These are phyloP conservation scores for Neoscytalidium dimidiatum DNA, from an alignment of 2,329 filamentous ascomycete genomes.

Conservation along the genomic window DNA sequence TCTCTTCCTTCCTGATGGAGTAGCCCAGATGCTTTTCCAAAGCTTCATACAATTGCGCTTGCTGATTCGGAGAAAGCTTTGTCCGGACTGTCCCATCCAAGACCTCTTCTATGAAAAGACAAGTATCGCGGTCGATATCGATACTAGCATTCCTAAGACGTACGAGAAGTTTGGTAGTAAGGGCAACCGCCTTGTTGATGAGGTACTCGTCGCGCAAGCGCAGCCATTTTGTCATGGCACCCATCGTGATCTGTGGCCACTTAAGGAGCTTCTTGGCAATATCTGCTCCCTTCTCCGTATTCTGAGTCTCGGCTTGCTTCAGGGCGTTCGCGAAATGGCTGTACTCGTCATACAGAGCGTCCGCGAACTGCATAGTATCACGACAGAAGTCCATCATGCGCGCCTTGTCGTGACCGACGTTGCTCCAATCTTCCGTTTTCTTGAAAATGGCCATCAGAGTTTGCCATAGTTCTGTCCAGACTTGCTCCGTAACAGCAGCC, in stretches of 20 bases:
- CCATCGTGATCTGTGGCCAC: constrained; percentile 65
- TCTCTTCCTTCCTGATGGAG: constrained; percentile 34
- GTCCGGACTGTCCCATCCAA: constrained; percentile 68
- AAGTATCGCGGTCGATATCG: constrained; percentile 63
- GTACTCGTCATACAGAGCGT: constrained; percentile 81
- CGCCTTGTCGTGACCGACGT: constrained; percentile 67
- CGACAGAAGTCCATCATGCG: constrained; percentile 91
- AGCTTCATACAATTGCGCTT: constrained; percentile 73
- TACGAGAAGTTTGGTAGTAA: constrained; percentile 81
- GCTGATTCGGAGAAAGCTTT: constrained; percentile 79
- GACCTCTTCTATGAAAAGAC: constrained; percentile 66
- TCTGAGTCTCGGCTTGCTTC: constrained; percentile 43
- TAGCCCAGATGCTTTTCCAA: constrained; percentile 56
- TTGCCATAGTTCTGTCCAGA: constrained; percentile 86
- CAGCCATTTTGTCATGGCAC: constrained; percentile 80
- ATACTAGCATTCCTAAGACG: constrained; percentile 78
- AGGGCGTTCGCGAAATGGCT: constrained; percentile 77
- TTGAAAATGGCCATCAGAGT: constrained; percentile 79
- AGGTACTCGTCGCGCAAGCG: constrained; percentile 86
- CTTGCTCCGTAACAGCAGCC: constrained; percentile 66
- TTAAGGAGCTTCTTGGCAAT: constrained; percentile 61
- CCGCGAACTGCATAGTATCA: constrained; percentile 92
- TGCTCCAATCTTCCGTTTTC: constrained; percentile 81
- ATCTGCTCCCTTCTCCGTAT: constrained; percentile 31
- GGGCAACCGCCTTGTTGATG: constrained; percentile 75